Evolutionary conservation across 306 rosid genomes (phyloP), one percentile per base, ranked within the genome.

Genomic region (Fragaria vesca): DNA sequence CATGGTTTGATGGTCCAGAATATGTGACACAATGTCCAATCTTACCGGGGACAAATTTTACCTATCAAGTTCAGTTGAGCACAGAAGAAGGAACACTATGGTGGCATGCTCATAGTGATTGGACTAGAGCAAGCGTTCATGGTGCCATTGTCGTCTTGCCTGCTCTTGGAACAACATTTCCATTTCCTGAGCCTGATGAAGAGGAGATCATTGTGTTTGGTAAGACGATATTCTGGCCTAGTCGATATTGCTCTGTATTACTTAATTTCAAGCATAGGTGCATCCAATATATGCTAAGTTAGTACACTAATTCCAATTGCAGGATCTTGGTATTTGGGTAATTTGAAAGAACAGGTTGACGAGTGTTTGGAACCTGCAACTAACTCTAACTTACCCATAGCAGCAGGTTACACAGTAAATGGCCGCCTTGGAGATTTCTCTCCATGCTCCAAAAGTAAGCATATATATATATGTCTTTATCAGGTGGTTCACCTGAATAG

Each of bases 91-190:
- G 61, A 20, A 55, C 61, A 6, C 2, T 55, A 0, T 55, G 61
- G 61, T 55, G 61, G 61, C 61, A 55, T 55, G 61, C 61, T 55
- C 61, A 55, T 55, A 55, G 61, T n/a, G 26, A 55, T 2, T 55
- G 61, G 61, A 55, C 61, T 4, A 55, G 61, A n/a, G 61, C 61
- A 1, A 55, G 61, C 61, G 61, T 55, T 55, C 61, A 77, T 10
- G 81, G 81, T 24, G 69, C 75, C 69, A 69, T 77, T 20, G 69
- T 77, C 11, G 16, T 77, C 20, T 43, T 40, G 55, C 69, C 81
- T 3, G 13, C 21, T 5, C 10, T 11, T 21, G 81, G 51, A 36
- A n/a, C 66, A 13, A 12, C 45, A 11, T 68, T 52, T 17, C 81
- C 81, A 24, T 77, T 68, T 57, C 75, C 75, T 1, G 28, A 42